Evolutionary conservation across 306 rosid genomes (phyloP), one percentile per base, ranked within the genome.

Genomic region (Prunus salicina): DNA sequence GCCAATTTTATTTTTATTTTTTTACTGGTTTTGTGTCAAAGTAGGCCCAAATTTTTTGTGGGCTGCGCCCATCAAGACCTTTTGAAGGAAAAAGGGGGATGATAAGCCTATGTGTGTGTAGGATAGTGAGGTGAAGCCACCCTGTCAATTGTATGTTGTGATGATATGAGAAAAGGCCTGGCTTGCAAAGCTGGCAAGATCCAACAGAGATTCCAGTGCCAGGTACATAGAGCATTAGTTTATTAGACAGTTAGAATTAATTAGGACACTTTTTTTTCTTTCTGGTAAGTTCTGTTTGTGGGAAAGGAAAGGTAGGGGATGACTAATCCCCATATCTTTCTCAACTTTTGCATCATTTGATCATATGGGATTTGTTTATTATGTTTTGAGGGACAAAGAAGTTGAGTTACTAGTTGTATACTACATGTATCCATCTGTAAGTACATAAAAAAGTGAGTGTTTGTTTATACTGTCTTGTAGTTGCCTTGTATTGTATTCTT

Each of bases 181-280:
- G 93, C 87, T 84, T 87, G 95, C 91, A 88, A 82, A 85, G 90
- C 91, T 91, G 95, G 89, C 73, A 67, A 74, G 80, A 84, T 83
- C 79, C 83, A 76, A 85, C 84, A 83, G 74, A 82, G 82, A 88
- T 86, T 87, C 91, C 87, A 87, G 91, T 89, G 93, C 92, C 91
- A 89, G 88, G 91, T 81, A 69, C 70, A 79, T 81, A 88, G 58
- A 15, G 85, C 75, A 64, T 81, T 85, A 85, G 97, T 86, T 78
- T 87, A 78, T 71, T 84, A 88, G 84, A 78, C 71, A 67, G 87
- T 80, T 86, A 58, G 73, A 72, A 80, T 76, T 82, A 87, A 84
- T 69, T 76, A 84, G 71, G 34, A n/a, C 77, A 73, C 81, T 83
- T 62, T 38, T 56, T 75, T 70, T 78, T 61, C 50, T 74, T 78